Percentiles rank a stretch among this genome's conserved stretches.
These are phyloP conservation scores for Lophiotrema nucula DNA, from an alignment of 495 filamentous ascomycete species.

Conservation along the genomic window DNA sequence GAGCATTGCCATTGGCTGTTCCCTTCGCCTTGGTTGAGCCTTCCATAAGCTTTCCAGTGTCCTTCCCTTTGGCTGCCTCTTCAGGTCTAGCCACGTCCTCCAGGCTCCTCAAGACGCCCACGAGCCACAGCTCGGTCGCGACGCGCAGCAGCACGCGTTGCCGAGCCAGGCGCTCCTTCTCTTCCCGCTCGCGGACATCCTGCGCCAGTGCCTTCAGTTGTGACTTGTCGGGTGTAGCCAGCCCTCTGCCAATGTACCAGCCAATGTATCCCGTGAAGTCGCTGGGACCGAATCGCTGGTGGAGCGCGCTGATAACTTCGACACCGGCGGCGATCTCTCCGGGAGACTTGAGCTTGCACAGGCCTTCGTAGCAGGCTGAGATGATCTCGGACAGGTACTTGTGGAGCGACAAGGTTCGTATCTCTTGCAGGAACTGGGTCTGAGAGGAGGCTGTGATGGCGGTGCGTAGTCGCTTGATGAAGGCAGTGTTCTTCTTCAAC, in stretches of 20 bases:
- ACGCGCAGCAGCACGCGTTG: conserved; percentile 85
- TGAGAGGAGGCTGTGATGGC: conserved; percentile 76
- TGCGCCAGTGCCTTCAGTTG: conserved; percentile 73
- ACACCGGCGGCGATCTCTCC: conserved; percentile 88
- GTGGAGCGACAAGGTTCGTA: conserved; percentile 86
- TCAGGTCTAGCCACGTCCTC: conserved; percentile 88
- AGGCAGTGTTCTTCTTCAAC: conserved; percentile 98
- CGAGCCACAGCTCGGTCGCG: conserved; percentile 95
- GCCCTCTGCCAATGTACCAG: conserved; percentile 87
- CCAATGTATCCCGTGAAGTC: conserved; percentile 91
- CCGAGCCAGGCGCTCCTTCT: conserved; percentile 84
- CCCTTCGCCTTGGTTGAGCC: conserved; percentile 53
- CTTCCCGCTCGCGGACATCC: conserved; percentile 88
- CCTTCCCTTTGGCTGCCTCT: conserved; percentile 66
- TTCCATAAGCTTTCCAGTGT: conserved; percentile 49
- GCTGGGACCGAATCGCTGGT: conserved; percentile 87
- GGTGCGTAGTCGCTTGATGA: conserved; percentile 94
- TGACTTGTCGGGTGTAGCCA: conserved; percentile 88
- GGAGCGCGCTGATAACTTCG: conserved; percentile 88
- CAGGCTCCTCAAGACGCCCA: conserved; percentile 79
- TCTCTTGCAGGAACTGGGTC: conserved; percentile 83
- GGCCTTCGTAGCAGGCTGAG: conserved; percentile 94
- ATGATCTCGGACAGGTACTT: conserved; percentile 98
- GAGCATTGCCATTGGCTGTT: conserved; percentile 42
- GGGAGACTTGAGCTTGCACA: conserved; percentile 85